A percentile compares a stretch with the other conserved stretches of the same genome.
Evolutionary conservation across 2,329 filamentous ascomycete genomes (phyloP).

Genomic region (Sarocladium brachiariae): DNA sequence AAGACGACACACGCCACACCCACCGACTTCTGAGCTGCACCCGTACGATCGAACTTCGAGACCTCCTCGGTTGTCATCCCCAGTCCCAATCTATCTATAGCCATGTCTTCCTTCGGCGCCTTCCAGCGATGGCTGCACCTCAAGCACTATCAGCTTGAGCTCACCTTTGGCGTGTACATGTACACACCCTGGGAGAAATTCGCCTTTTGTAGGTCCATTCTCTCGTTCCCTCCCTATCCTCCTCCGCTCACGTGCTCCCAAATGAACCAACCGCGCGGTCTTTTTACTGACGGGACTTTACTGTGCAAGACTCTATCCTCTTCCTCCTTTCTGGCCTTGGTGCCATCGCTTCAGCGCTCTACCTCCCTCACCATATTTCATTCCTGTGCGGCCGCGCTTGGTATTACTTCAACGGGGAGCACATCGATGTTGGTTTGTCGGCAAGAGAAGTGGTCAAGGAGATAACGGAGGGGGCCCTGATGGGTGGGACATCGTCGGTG

Average conservation of each 20-base stretch:
- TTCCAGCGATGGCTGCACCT: conserved; percentile 82
- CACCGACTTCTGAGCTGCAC: too few relatives aligned
- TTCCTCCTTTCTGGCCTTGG: conserved; percentile 86
- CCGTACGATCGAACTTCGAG: too few relatives aligned
- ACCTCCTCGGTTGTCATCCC: not conserved
- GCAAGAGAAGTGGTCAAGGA: conserved; percentile 26
- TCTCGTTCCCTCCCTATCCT: conserved; percentile 3
- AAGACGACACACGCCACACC: too few relatives aligned
- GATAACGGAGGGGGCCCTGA: conserved; percentile 22
- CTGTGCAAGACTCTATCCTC: conserved; percentile 70
- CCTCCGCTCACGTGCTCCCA: too few relatives aligned
- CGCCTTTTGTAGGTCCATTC: conserved; percentile 72
- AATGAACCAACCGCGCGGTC: too few relatives aligned
- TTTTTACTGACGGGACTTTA: conserved; percentile 34
- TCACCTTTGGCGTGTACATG: conserved; percentile 96
- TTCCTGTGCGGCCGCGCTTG: conserved; percentile 78
- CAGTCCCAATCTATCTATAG: conserved; percentile 9
- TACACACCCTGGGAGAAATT: conserved; percentile 94
- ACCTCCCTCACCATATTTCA: conserved; percentile 85
- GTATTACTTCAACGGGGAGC: conserved; percentile 91
- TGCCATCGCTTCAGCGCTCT: conserved; percentile 78
- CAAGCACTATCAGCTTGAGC: conserved; percentile 98
- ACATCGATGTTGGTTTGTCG: conserved; percentile 39
- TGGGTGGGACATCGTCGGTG: conserved; percentile 17
- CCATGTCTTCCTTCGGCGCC: conserved; percentile 35